Conservation (phyloP, 1,284 basidiomycete species). For the Ceratobasidium sp. region DNA sequence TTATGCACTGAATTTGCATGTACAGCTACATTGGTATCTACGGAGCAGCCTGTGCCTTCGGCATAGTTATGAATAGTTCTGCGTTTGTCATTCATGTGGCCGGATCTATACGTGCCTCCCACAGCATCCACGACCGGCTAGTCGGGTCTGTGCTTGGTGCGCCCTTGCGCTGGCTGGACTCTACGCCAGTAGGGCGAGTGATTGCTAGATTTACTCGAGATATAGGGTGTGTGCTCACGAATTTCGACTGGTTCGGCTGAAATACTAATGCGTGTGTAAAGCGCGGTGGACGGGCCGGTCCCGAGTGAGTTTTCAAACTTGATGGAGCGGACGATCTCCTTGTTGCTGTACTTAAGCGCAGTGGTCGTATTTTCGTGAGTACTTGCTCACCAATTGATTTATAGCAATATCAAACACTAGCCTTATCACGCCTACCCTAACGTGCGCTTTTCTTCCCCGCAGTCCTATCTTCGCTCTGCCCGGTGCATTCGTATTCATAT, state of each 20-base stretch:
- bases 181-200: constrained; percentile 58
- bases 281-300: constrained; percentile 36
- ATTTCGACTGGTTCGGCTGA: no score
- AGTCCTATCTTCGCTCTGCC: constrained; percentile 55
- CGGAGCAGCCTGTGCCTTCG: constrained; percentile 49
- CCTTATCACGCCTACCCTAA: no score
- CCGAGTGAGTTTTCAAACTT: constrained; percentile 49
- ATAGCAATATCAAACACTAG: no score
- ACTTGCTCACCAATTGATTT: not conserved
- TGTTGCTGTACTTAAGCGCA: constrained; percentile 56
- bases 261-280: not conserved
- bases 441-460: no score
- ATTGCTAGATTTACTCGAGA: constrained; percentile 55
- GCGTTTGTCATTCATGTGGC: constrained; percentile 56
- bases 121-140: constrained; percentile 66
- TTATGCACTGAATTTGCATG: not conserved
- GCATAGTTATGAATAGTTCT: constrained; percentile 38
- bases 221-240: constrained; percentile 27
- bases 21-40: constrained; percentile 53
- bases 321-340: constrained; percentile 52
- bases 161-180: constrained; percentile 60
- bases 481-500: constrained; percentile 55
- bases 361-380: constrained; percentile 54
- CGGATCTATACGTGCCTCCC: constrained; percentile 64
- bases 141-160: constrained; percentile 67